phyloP scores from a whole-genome alignment of 2,329 filamentous ascomycete species.

The Fusarium buxicola region DNA sequence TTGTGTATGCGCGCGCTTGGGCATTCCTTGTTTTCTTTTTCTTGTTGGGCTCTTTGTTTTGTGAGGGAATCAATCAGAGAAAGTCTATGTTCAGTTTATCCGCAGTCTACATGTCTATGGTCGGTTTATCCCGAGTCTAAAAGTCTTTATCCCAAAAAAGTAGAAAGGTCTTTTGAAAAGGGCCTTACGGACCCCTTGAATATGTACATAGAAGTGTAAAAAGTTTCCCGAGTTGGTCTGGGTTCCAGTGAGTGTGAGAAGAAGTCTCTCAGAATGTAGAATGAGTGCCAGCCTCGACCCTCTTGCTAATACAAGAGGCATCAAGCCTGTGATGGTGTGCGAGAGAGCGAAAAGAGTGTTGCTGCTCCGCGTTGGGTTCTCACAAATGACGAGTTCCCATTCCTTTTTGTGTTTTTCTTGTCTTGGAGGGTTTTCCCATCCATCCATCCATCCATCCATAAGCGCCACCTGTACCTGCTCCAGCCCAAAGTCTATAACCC shows the following conservation, averaged over 20 bases:
- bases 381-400: constrained; percentile 9
- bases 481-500: constrained; percentile 45
- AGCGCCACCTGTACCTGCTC: constrained; percentile 45
- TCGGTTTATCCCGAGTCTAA: constrained; percentile 23
- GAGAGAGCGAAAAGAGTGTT: constrained; percentile 28
- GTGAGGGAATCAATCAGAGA: constrained; percentile 11
- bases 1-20: background rate
- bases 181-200: constrained; percentile 18
- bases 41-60: background rate
- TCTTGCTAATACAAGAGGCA: constrained; percentile 41
- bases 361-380: constrained; percentile 13
- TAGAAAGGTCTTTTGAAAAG: constrained; percentile 20
- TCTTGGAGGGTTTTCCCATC: constrained; percentile 30
- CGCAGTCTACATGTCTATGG: constrained; percentile 29
- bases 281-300: constrained; percentile 47
- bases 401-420: constrained; percentile 31
- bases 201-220: constrained; percentile 47
- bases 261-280: constrained; percentile 36
- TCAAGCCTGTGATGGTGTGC: constrained; percentile 43
- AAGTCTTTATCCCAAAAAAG: constrained; percentile 15
- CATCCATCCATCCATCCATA: constrained; percentile 36
- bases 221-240: constrained; percentile 29
- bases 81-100: constrained; percentile 27
- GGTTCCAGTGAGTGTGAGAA: constrained; percentile 44
- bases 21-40: background rate